Evolutionary conservation across 2,329 filamentous ascomycete species (phyloP).

Genomic region (Pezizomycotina sp.): DNA sequence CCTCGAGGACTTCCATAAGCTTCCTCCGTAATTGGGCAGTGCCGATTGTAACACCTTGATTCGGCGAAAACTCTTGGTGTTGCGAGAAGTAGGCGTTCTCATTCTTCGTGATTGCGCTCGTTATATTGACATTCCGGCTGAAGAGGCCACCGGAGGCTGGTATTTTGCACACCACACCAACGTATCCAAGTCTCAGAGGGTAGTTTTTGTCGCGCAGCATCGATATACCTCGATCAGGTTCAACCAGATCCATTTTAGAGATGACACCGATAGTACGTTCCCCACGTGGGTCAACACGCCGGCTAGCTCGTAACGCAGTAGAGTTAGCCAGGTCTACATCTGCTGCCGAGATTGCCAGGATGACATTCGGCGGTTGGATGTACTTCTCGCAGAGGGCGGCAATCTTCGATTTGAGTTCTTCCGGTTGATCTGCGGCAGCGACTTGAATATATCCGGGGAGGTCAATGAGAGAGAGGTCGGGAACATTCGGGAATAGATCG

Average conservation of each 20-base stretch:
- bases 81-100: slow-evolving; percentile 74
- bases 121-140: slow-evolving; percentile 49
- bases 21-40: slow-evolving; percentile 82
- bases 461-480: slow-evolving; percentile 89
- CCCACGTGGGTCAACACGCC: slow-evolving; percentile 80
- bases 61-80: slow-evolving; percentile 58
- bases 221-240: slow-evolving; percentile 56
- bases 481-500: slow-evolving; percentile 88
- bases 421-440: slow-evolving; percentile 73
- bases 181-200: slow-evolving; percentile 83
- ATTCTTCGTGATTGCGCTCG: slow-evolving; percentile 67
- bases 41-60: slow-evolving; percentile 58
- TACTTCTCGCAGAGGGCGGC: slow-evolving; percentile 95
- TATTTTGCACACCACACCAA: slow-evolving; percentile 78
- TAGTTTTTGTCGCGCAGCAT: slow-evolving; percentile 85
- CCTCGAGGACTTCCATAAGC: slow-evolving; percentile 88
- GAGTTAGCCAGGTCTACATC: slow-evolving; percentile 97
- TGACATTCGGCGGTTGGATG: slow-evolving; percentile 88
- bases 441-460: slow-evolving; percentile 96
- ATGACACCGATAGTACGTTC: slow-evolving; percentile 97
- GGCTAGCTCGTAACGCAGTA: slow-evolving; percentile 72
- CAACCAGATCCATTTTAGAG: slow-evolving; percentile 97
- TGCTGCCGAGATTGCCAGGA: slow-evolving; percentile 89
- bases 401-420: slow-evolving; percentile 88
- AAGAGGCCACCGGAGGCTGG: slow-evolving; percentile 66